Evolutionary conservation across 2,329 filamentous ascomycete species (phyloP), one percentile per base, ranked within the genome.

Genomic region (Colletotrichum karsti): DNA sequence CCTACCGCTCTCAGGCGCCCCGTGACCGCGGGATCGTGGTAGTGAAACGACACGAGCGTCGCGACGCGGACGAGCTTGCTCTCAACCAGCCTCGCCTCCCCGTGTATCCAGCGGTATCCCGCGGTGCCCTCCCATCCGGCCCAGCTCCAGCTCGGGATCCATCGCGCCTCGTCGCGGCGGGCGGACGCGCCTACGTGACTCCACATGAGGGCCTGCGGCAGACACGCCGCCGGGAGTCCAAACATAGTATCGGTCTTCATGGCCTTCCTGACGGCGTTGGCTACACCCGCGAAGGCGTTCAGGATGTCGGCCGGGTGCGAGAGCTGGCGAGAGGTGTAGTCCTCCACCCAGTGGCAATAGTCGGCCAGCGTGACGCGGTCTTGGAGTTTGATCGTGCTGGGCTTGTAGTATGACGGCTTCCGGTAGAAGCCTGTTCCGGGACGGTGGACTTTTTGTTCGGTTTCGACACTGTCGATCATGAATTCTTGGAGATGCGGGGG

Each of bases 301-400:
- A 69, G 53, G 12, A 71, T 48, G 35, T 71, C 69, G 2, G n/a
- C 46, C 7, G 35, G 18, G 12, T 37, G 46, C 8, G 58, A 69
- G 18, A 71, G 58, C 39, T 64, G 35, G 5, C 79, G 76, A 7
- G 79, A 73, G 1, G 78, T 78, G 69, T 82, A 78, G 69, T 81
- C 79, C 58, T 81, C 78, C 1, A 81, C 78, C 18, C 79, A 78
- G 6, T 78, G 77, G 2, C 78, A 77, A 74, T 81, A 81, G 69
- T 81, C 78, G n/a, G 77, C 76, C 41, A 81, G 75, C 2, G 37
- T 33, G 26, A 59, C 24, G 5, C 18, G 54, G 10, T 35, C 35
- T 10, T 44, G 33, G 5, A 64, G 44, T 35, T 42, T 41, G 61
- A 64, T 50, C 2, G 54, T 24, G 44, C 33, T 26, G 10, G 39